Conservation (phyloP, 805 yeast genomes). For the Yarrowia osloensis region DNA sequence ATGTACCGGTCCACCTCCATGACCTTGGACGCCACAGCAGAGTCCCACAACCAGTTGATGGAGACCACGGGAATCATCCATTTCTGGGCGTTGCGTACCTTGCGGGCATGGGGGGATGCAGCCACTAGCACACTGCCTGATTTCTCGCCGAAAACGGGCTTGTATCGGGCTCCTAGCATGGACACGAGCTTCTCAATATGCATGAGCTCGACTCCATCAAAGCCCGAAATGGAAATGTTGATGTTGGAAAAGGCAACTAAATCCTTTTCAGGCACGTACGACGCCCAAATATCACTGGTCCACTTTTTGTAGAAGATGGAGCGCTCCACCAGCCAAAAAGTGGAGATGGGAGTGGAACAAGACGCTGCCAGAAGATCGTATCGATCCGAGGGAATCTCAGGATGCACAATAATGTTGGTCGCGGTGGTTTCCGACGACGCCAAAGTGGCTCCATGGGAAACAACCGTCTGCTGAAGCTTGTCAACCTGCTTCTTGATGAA, state of each 20-base stretch:
- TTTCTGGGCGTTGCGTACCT: constrained; percentile 41
- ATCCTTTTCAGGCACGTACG: constrained; percentile 41
- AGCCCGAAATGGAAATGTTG: constrained; percentile 65
- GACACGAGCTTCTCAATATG: constrained; percentile 67
- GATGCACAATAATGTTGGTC: constrained; percentile 37
- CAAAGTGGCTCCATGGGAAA: constrained; percentile 50
- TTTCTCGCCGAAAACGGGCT: constrained; percentile 51
- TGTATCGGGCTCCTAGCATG: constrained; percentile 54
- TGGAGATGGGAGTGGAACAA: constrained; percentile 47
- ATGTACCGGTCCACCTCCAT: constrained; percentile 31
- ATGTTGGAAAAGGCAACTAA: constrained; percentile 38
- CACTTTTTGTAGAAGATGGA: constrained; percentile 58
- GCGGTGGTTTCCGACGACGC: constrained; percentile 27
- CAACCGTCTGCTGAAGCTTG: constrained; percentile 48
- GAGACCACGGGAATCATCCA: constrained; percentile 46
- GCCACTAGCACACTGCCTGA: constrained; percentile 57
- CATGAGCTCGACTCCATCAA: constrained; percentile 70
- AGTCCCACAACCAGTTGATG: constrained; percentile 45
- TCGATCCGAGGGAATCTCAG: constrained; percentile 38
- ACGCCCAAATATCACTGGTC: constrained; percentile 63
- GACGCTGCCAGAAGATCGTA: constrained; percentile 32
- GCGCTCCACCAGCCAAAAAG: constrained; percentile 83
- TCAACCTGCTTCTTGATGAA: constrained; percentile 46
- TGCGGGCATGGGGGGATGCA: constrained; percentile 35
- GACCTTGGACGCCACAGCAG: constrained; percentile 39